Evolutionary conservation across 495 filamentous ascomycete genomes (phyloP), one percentile per base, ranked within the genome.

Genomic region (Penicillium turbatum): DNA sequence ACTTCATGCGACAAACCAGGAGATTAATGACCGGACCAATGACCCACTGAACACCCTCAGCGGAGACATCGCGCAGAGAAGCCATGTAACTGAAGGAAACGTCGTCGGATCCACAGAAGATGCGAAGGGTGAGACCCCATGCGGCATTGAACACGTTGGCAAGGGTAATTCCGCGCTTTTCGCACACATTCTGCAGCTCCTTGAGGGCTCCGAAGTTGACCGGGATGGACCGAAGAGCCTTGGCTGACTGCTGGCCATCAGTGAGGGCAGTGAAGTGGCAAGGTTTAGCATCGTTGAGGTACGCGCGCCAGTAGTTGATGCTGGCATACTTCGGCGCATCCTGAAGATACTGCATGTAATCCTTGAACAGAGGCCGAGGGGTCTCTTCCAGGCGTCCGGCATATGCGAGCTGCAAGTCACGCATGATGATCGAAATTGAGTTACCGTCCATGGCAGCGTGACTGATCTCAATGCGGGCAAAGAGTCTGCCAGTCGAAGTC

Each of bases 1-100:
- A 40, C 40, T 67, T 74, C 53, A 81, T 67, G 9, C 79, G 72
- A 51, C 79, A 81, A 13, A 78, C 66, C 44, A 81, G 66, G 46
- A 82, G 74, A 38, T 80, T 82, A 17, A 84, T 80, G 1, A 81
- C 72, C 3, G 77, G 74, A 12, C 80, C 81, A 39, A 80, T 69
- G 34, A 77, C 70, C 10, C 72, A 67, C 26, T 81, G 73, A 12
- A 79, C 65, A 1, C 64, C 68, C 29, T 73, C 65, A 1, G 77
- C 66, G 6, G 77, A 56, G 5, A 71, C 60, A 59, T 84, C 79
- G 29, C 81, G 66, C 12, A 79, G 70, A 1, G 78, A 82, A 15
- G 73, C 66, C 43, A 79, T 68, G 51, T 82, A 82, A 31, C 76
- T 76, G 55, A 81, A 84, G 47, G 73, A 80, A 0, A 82, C 68